Percentiles rank a stretch among this genome's conserved stretches.
phyloP scores from a whole-genome alignment of 2,329 filamentous ascomycete genomes.

The Massarina eburnea region DNA sequence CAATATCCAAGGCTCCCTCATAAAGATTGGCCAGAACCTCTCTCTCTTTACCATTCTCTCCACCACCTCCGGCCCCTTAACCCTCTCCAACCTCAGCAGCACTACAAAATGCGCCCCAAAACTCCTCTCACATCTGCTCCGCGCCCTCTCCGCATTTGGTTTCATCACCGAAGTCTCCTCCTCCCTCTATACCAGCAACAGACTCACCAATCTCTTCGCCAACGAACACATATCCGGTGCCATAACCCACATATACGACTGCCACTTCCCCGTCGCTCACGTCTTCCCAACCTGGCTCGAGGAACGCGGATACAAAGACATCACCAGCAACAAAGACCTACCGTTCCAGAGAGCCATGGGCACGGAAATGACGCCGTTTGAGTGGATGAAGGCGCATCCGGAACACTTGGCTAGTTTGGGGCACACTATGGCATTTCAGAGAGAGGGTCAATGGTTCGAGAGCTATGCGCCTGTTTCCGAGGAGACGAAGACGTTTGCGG shows the following conservation, averaged over 20 bases:
- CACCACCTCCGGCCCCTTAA: too few species aligned
- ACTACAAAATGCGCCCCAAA: slow-evolving; percentile 25
- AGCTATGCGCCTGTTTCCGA: slow-evolving; percentile 20
- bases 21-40: slow-evolving; percentile 24
- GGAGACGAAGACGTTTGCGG: slow-evolving; percentile 16
- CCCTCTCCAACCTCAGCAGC: slow-evolving; percentile 12
- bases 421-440: slow-evolving; percentile 31
- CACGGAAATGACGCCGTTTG: slow-evolving; percentile 29
- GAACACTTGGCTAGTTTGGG: slow-evolving; percentile 30
- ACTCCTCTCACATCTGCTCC: slow-evolving; percentile 36
- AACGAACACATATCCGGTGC: slow-evolving; percentile 28
- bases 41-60: slow-evolving; percentile 20
- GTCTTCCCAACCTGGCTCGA: slow-evolving; percentile 31
- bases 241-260: slow-evolving; percentile 25
- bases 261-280: slow-evolving; percentile 13
- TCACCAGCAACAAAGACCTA: slow-evolving; percentile 24
- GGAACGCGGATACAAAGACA: slow-evolving; percentile 27
- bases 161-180: slow-evolving; percentile 30
- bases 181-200: slow-evolving; percentile 32
- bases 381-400: slow-evolving; percentile 28
- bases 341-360: slow-evolving; percentile 30
- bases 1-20: too few species aligned
- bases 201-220: slow-evolving; percentile 29
- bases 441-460: slow-evolving; percentile 19
- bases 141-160: slow-evolving; percentile 35